Conservation (phyloP, 116 monocot species). For the Posidonia oceanica region DNA sequence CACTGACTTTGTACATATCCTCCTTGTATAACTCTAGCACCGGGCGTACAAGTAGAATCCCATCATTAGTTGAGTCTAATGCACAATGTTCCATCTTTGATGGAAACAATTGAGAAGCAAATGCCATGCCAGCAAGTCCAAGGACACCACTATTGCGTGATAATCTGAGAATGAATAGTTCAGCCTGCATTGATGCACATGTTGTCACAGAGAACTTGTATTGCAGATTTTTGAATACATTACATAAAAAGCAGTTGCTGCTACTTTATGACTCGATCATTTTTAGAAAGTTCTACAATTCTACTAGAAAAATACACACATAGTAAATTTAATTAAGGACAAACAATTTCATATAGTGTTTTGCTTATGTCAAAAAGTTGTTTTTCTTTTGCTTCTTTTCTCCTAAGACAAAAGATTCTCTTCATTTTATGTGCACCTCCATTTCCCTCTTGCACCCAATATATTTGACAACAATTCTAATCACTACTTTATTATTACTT, state of each 20-base stretch:
- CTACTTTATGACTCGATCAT: background rate
- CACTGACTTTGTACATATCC: slow-evolving; percentile 87
- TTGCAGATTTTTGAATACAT: too few species aligned
- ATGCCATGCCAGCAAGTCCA: slow-evolving; percentile 98
- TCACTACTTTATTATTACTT: too few species aligned
- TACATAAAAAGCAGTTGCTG: background rate
- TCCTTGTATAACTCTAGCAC: slow-evolving; percentile 76
- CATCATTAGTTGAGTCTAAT: slow-evolving; percentile 17
- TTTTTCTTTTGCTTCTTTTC: too few species aligned
- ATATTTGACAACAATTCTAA: too few species aligned
- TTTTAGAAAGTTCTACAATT: too few species aligned
- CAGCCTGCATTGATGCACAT: slow-evolving; percentile 42
- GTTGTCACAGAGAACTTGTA: background rate
- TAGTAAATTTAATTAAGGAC: too few species aligned
- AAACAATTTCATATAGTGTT: too few species aligned
- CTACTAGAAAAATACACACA: too few species aligned
- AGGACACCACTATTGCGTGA: slow-evolving; percentile 92
- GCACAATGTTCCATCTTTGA: slow-evolving; percentile 9
- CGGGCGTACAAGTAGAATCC: slow-evolving; percentile 77
- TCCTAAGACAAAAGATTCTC: too few species aligned
- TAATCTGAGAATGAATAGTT: slow-evolving; percentile 84
- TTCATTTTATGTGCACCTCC: too few species aligned
- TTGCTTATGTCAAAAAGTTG: too few species aligned
- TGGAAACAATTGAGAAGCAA: slow-evolving; percentile 76
- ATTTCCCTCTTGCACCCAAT: too few species aligned